Base-by-base conservation (phyloP, 2,329 filamentous ascomycete species). In the Cercospora berteroae region DNA sequence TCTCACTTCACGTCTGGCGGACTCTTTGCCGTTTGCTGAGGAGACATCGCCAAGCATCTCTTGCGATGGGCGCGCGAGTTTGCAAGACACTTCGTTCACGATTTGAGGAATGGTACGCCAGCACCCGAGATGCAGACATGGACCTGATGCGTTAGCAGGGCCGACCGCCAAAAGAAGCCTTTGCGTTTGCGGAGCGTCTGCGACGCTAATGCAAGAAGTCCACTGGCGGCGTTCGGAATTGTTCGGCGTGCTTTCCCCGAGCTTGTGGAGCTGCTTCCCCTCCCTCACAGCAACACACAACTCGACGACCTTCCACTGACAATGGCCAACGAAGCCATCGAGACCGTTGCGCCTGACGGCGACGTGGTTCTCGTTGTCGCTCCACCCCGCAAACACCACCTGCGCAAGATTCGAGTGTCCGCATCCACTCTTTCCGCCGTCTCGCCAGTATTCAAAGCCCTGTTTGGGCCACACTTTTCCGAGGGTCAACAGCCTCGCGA, bases 401-500 rank as follows among this genome's bases (percentile, higher is more conserved):
- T 10, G 31, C 31, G 33, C 13, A 44, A 36, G 20, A 50, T 67
- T 1, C 66, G 56, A 20, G 62, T 64, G 18, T 64, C 48, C 1
- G 60, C 61, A 2, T 5, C 52, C 44, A 60, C 23, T 1, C 62
- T 67, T 8, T 44, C 57, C 18, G 7, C 25, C 7, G 27, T 57
- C 18, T 67, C 66, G 1, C 57, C 42, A 8, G 57, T 65, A 2
- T 67, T 67, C 56, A 36, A 39, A 7, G 33, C 61, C 18, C 61
- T 70, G 7, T 48, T 70, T 5, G 66, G 68, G 4, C 66, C 64
- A 48, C 66, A 65, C 12, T 67, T 67, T 9, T 39, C 58, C 48
- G 69, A 67, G 50, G 64, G 67, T 25, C 61, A 67, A 23, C 50
- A 48, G 6, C 10, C n/a, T 5, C 50, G 60, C 4, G 16, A 8